Percentiles rank a stretch among this genome's conserved stretches.
These are phyloP conservation scores for Trametes pubescens DNA, from an alignment of 1,284 basidiomycete genomes.

Conservation along the genomic window DNA sequence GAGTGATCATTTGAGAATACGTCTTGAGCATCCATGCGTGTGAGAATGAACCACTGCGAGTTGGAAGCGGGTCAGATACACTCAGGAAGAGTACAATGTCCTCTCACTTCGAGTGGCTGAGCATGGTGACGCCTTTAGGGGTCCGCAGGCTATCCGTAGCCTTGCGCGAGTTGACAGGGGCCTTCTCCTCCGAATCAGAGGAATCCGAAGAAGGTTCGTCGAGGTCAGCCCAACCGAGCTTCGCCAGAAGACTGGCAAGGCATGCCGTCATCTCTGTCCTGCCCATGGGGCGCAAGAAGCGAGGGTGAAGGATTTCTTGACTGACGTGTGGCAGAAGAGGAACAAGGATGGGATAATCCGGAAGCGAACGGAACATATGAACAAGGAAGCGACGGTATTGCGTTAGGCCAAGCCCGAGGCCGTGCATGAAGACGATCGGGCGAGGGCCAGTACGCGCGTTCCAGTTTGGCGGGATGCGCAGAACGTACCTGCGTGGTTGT, in stretches of 20 bases:
- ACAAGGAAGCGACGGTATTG: constrained; percentile 67
- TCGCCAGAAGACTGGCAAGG: constrained; percentile 65
- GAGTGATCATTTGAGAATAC: constrained; percentile 69
- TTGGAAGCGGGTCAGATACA: constrained; percentile 21
- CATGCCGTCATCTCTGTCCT: constrained; percentile 65
- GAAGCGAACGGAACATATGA: constrained; percentile 59
- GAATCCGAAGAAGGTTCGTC: constrained; percentile 27
- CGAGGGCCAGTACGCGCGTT: constrained; percentile 58
- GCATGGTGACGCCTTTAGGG: constrained; percentile 68
- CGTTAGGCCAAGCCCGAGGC: constrained; percentile 82
- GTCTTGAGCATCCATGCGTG: constrained; percentile 90
- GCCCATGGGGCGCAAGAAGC: constrained; percentile 75
- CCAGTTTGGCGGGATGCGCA: constrained; percentile 77
- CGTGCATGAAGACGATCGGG: constrained; percentile 88
- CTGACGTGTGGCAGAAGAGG: constrained; percentile 87
- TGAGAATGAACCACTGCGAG: constrained; percentile 69
- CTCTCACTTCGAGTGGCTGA: constrained; percentile 89
- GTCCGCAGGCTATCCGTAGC: constrained; percentile 18
- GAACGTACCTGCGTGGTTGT: constrained; percentile 65
- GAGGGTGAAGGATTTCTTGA: constrained; percentile 82
- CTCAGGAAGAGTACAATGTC: not conserved
- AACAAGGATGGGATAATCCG: constrained; percentile 80
- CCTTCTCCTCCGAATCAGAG: constrained; percentile 32
- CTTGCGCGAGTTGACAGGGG: not conserved
- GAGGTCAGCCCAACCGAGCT: constrained; percentile 71